Evolutionary conservation across 257 asterid species (phyloP), one percentile per base, ranked within the genome.

Genomic region (Petrea volubilis): DNA sequence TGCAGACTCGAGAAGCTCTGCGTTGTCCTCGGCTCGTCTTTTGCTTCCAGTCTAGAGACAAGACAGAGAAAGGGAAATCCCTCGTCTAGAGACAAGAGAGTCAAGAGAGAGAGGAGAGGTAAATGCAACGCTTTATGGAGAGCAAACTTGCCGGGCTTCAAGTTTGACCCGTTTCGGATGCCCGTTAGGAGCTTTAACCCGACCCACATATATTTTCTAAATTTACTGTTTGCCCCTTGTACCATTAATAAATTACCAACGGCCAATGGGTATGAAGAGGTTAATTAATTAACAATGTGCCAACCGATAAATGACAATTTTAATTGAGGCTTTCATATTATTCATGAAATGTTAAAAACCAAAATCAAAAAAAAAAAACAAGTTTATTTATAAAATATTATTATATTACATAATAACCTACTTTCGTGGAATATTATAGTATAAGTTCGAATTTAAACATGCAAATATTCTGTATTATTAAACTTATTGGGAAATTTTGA

Each of bases 31-130:
- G 50, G 74, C 74, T 51, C 34, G 57, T 56, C 70, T 46, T 49
- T 56, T 9, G 74, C 81, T 65, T 59, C 71, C 70, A 68, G 59
- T 56, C 75, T 68, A 58, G 69, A 73, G 76, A 55, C n/a, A n/a
- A n/a, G 33, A 7, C 18, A 68, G 44, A 57, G 49, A 14, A 41
- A 31, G 6, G 56, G 31, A 34, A 58, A 31, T 33, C 12, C 23
- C 18, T 49, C 10, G 51, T 38, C 9, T 33, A 21, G 5, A 13
- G 23, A 21, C 6, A 34, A 15, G n/a, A 28, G 25, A 41, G 75
- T 75, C 71, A 41, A n/a, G n/a, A n/a, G n/a, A n/a, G n/a, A n/a
- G n/a, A n/a, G n/a, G n/a, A n/a, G n/a, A n/a, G n/a, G n/a, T n/a
- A n/a, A n/a, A n/a, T n/a, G n/a, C n/a, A n/a, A n/a, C n/a, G n/a